A percentile compares a stretch with the other conserved stretches of the same genome.
These are phyloP conservation scores for Vanderwaltozyma polyspora DNA, from an alignment of 805 yeast genomes.

Conservation along the genomic window DNA sequence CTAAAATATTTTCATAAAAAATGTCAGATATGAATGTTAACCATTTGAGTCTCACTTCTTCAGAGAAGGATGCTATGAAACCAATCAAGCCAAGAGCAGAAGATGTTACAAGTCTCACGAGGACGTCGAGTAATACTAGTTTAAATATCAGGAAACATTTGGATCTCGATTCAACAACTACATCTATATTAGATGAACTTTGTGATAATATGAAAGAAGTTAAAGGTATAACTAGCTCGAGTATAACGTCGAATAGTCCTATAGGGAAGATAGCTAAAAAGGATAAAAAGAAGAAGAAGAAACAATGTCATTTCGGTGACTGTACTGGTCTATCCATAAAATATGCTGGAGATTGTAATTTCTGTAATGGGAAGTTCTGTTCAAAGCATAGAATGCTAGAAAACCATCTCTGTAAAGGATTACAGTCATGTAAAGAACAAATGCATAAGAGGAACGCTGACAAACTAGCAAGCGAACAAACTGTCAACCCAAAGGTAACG, in stretches of 20 bases:
- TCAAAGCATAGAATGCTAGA: conserved; percentile 80
- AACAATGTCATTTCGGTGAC: conserved; percentile 39
- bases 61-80: not conserved
- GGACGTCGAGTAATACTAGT: not conserved
- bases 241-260: too few species aligned
- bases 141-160: too few species aligned
- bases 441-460: conserved; percentile 79
- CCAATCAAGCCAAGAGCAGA: not conserved
- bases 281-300: conserved; percentile 27
- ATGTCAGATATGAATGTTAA: not conserved
- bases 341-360: conserved; percentile 71
- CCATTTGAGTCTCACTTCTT: not conserved
- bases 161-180: too few species aligned
- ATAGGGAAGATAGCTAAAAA: too few species aligned
- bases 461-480: conserved; percentile 73
- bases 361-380: conserved; percentile 77
- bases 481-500: conserved; percentile 52
- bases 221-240: too few species aligned
- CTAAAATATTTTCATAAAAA: too few species aligned
- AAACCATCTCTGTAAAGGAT: conserved; percentile 70
- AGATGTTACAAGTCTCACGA: not conserved
- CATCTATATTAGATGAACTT: too few species aligned
- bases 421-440: conserved; percentile 68
- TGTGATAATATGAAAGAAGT: too few species aligned
- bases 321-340: conserved; percentile 57